A percentile compares a stretch with the other conserved stretches of the same genome.
Evolutionary conservation across 805 yeast species (phyloP).

Genomic region (Nakazawaea sp.): DNA sequence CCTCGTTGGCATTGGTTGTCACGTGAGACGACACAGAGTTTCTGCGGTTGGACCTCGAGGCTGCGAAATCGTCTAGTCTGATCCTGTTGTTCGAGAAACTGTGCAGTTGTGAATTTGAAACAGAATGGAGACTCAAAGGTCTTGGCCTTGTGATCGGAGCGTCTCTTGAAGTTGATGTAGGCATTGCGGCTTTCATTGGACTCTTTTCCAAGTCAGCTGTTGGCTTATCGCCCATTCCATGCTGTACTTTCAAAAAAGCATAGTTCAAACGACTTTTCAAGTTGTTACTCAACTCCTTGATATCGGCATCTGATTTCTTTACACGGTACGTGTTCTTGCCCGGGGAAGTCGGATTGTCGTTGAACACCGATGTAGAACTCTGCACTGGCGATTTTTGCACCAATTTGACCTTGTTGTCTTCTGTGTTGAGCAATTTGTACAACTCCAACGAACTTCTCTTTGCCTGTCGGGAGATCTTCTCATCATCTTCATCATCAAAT

Average conservation of each 20-base stretch:
- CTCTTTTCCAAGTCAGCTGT: slow-evolving; percentile 8
- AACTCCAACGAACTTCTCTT: slow-evolving; percentile 26
- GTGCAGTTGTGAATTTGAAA: background rate
- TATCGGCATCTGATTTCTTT: slow-evolving; percentile 24
- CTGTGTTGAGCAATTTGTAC: slow-evolving; percentile 19
- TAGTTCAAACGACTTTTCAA: slow-evolving; percentile 28
- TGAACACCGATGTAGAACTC: slow-evolving; percentile 21
- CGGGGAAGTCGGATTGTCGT: slow-evolving; percentile 20
- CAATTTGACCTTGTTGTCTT: slow-evolving; percentile 6
- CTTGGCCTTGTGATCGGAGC: slow-evolving; percentile 5
- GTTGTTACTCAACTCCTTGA: slow-evolving; percentile 28
- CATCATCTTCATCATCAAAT: background rate
- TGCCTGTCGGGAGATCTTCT: slow-evolving; percentile 13
- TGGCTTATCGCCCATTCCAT: slow-evolving; percentile 17
- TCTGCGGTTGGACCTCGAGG: slow-evolving; percentile 2
- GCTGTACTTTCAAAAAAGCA: slow-evolving; percentile 28
- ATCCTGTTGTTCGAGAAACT: slow-evolving; percentile 1
- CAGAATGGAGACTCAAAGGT: slow-evolving; percentile 7
- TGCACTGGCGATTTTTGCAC: slow-evolving; percentile 8
- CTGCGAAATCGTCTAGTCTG: slow-evolving; percentile 10
- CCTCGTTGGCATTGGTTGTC: slow-evolving; percentile 8
- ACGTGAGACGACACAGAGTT: slow-evolving; percentile 1
- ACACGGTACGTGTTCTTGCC: slow-evolving; percentile 19
- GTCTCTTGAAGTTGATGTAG: slow-evolving; percentile 1
- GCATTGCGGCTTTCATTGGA: background rate